Evolutionary conservation across 768 basidiomycete genomes (phyloP), one percentile per base, ranked within the genome.

Genomic region (Psilocybe cubensis): DNA sequence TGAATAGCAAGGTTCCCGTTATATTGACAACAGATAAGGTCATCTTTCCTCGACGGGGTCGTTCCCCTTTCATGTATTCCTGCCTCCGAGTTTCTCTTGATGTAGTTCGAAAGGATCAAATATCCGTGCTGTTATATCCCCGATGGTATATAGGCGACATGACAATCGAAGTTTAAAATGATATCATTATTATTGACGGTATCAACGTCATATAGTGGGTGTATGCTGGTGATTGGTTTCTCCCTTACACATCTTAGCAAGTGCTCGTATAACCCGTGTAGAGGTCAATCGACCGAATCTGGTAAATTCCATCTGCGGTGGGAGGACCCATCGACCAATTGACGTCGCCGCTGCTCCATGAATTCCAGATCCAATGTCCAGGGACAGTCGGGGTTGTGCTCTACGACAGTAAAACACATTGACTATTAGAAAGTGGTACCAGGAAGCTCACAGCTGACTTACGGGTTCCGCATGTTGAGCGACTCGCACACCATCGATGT

Each of bases 321-420:
- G 74, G 74, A 25, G 74, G 74, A 10, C 73, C 73, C 29, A 67
- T 69, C 14, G 74, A 76, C 74, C 74, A 76, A 51, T 58, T 54
- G 8, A 67, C 66, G 52, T 72, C 69, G 23, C 73, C 74, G 53
- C 63, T 72, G 58, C 72, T 74, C 73, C 74, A 73, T 17, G 61
- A 61, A 56, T 76, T 76, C 73, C 74, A 74, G 24, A 74, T 63
- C 71, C 71, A 74, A 35, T 54, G 63, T 3, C 68, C 72, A 21
- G 67, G 63, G 28, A 61, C 52, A 5, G 66, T 68, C 2, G 74
- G 73, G 25, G 73, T 67, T 73, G 41, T 17, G 28, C 35, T 14
- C 27, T 43, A 40, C 0, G 14, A 21, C 10, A 43, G 25, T 31
- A 17, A 29, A 45, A n/a, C n/a, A 12, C 3, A 14, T 14, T 14